Conservation (phyloP, 495 filamentous ascomycete genomes). For the Aspergillus ostianus region DNA sequence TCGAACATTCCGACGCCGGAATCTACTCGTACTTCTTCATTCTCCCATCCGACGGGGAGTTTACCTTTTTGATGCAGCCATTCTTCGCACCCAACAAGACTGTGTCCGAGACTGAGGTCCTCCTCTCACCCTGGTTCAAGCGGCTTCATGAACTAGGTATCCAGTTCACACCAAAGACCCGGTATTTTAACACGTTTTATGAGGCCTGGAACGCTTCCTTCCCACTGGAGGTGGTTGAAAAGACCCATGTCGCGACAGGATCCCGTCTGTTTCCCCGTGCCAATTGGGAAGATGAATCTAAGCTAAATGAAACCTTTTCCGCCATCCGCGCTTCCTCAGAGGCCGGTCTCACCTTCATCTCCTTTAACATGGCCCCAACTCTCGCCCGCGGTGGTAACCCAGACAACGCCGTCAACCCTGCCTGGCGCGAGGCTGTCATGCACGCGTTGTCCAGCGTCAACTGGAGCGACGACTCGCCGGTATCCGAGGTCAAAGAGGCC, state of each 20-base stretch:
- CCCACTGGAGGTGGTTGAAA: constrained; percentile 46
- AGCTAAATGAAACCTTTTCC: constrained; percentile 42
- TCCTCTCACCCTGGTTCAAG: constrained; percentile 47
- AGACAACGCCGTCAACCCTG: constrained; percentile 51
- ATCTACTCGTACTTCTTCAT: constrained; percentile 54
- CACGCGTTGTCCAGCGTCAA: constrained; percentile 47
- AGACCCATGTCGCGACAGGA: constrained; percentile 34
- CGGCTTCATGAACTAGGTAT: constrained; percentile 34
- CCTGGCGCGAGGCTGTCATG: constrained; percentile 52
- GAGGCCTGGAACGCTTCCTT: constrained; percentile 46
- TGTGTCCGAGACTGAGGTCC: constrained; percentile 36
- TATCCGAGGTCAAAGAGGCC: constrained; percentile 19
- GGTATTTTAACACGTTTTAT: constrained; percentile 49
- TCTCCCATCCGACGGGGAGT: constrained; percentile 14
- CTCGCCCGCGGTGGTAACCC: constrained; percentile 17
- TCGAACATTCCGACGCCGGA: constrained; percentile 47
- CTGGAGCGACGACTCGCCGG: constrained; percentile 21
- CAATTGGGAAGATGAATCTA: constrained; percentile 40
- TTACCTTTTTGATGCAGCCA: constrained; percentile 42
- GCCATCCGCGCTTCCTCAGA: constrained; percentile 44
- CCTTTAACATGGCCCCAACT: constrained; percentile 49
- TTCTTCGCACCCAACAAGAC: constrained; percentile 54
- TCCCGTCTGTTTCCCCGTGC: constrained; percentile 52
- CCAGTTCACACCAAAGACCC: constrained; percentile 43
- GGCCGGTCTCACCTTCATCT: constrained; percentile 42